Base-by-base conservation (phyloP, 352 stramenopile species). In the Phytophthora macrochlamydospora region DNA sequence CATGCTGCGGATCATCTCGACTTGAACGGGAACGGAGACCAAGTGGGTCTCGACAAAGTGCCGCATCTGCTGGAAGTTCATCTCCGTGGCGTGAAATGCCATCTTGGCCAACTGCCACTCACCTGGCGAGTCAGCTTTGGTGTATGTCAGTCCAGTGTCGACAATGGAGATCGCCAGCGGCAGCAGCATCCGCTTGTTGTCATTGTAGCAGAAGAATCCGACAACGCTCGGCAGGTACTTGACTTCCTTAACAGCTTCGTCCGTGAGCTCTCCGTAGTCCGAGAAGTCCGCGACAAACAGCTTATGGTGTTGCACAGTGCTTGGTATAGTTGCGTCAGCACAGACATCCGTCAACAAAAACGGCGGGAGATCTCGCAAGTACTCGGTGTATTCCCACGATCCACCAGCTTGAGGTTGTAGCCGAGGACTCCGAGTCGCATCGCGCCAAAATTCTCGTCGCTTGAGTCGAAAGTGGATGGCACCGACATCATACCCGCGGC, bases 21-120 rank as follows among this genome's bases (percentile, higher is more conserved):
- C 72, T 13, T 77, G 75, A 14, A 84, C 67, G 2, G 75, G 75
- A 12, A 79, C 62, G 0, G 62, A 73, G 24, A 84, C 29, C 13
- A 50, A 45, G 52, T 62, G 60, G 5, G 48, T 61, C 24, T 59
- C 31, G 3, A 51, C 56, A 3, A 56, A 30, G 28, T 67, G 65
- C 3, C 48, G 31, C 45, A 63, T 59, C 32, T 63, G 40, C 56
- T 75, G 69, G 62, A 74, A 70, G 33, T 74, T 76, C 30, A 72
- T 42, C 52, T 78, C 69, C 2, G 66, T 70, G 0, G 69, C 70
- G 49, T 81, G 60, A 14, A 81, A 49, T 14, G 73, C 73, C 69
- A 78, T 78, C 57, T 81, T 81, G 30, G 73, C 73, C 18, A 81
- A 33, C 33, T 65, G 69, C 73, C 73, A 81, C 29, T 81, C 69